Evolutionary conservation across 768 basidiomycete species (phyloP), one percentile per base, ranked within the genome.

Genomic region (Cystobasidium tubakii): DNA sequence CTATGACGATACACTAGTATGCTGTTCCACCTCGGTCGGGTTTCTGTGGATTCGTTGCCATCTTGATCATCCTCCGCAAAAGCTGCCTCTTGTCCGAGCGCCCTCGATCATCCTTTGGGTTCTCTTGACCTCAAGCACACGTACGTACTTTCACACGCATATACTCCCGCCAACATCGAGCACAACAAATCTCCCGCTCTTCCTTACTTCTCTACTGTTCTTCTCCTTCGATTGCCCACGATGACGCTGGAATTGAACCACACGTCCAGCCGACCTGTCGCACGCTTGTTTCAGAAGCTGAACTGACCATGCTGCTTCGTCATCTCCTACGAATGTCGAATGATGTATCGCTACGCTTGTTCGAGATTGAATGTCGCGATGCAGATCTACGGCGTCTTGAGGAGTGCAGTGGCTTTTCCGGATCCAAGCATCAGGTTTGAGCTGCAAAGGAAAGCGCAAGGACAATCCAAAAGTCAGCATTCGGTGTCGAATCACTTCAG

Each of bases 291-390:
- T 17, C 3, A 69, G 46, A 3, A 69, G 25, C 27, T 54, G 34
- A 34, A 69, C 21, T 12, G 66, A 25, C 66, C 66, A 69, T 12
- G 3, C 46, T 3, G n/a, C 50, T 69, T 69, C 66, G 9, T 46
- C 50, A 6, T 27, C 27, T n/a, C 46, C 46, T 13, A 54, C 50
- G 44, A 69, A 69, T n/a, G 66, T 69, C 3, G 23, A 23, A 31
- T 46, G 46, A 54, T 69, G 66, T 42, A 69, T 69, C 25, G 66
- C 42, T 31, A 69, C 21, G 31, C 66, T 69, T 12, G 46, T 44
- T 27, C 34, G 36, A 3, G 43, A 3, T 43, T 31, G 36, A 3
- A 69, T 10, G 27, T 46, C 66, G 27, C n/a, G 7, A 27, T 46
- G 44, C 29, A 69, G 6, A 23, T 23, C 66, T 10, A 69, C 42